Evolutionary conservation across 495 filamentous ascomycete species (phyloP).

Genomic region (Hyaloscypha finlandica): DNA sequence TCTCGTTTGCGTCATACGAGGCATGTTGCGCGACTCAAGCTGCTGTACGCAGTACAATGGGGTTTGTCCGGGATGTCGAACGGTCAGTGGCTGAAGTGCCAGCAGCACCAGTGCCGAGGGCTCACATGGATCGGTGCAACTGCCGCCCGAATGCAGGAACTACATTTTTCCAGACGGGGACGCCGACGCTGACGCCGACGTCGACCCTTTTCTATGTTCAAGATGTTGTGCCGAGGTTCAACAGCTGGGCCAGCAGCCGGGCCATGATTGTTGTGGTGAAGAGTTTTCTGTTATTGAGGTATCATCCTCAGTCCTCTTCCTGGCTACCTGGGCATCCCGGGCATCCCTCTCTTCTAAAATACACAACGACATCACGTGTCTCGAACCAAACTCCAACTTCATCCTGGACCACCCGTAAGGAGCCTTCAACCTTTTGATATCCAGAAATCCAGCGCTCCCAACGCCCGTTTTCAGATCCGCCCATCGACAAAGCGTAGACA

Average conservation of each 20-base stretch:
- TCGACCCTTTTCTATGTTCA: background rate
- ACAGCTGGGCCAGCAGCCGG: too few species aligned
- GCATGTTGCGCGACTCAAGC: background rate
- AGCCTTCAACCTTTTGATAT: too few species aligned
- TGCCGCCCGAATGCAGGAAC: slow-evolving; percentile 6
- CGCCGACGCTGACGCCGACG: background rate
- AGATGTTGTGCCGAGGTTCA: too few species aligned
- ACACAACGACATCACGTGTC: too few species aligned
- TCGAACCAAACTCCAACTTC: too few species aligned
- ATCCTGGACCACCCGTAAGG: too few species aligned
- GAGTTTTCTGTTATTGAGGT: background rate
- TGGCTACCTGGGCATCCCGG: too few species aligned
- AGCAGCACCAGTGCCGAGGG: background rate
- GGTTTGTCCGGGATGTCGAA: background rate
- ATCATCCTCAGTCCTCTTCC: background rate
- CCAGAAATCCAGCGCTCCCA: too few species aligned
- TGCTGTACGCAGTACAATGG: background rate
- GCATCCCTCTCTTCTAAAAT: too few species aligned
- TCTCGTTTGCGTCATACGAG: background rate
- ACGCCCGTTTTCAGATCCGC: too few species aligned
- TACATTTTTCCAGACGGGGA: slow-evolving; percentile 1
- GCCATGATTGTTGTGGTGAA: background rate
- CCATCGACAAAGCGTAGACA: too few species aligned
- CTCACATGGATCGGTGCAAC: background rate
- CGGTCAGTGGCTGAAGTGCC: background rate